Conservation (phyloP, 2,329 filamentous ascomycete species). For the Aspergillus pseudotamarii region DNA sequence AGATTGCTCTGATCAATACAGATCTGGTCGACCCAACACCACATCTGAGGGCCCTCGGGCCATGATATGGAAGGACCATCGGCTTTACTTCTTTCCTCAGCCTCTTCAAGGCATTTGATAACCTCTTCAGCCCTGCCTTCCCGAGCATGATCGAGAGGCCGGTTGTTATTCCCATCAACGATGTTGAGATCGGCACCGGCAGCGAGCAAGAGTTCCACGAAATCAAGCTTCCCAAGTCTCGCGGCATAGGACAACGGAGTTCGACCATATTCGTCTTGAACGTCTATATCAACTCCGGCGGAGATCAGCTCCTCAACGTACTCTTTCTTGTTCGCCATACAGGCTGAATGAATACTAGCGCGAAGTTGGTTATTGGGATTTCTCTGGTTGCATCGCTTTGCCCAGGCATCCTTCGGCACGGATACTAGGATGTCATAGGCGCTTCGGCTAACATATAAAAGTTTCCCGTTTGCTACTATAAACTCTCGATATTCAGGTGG, state of each 20-base stretch:
- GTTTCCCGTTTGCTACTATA: constrained; percentile 1
- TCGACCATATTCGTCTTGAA: not conserved
- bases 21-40: constrained; percentile 12
- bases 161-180: not conserved
- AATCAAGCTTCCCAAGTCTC: not conserved
- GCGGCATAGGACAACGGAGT: constrained; percentile 7
- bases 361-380: constrained; percentile 3
- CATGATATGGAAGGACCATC: not conserved
- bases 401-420: not conserved
- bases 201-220: constrained; percentile 3
- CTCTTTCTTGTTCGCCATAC: not conserved
- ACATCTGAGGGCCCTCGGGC: constrained; percentile 7
- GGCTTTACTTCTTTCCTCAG: not conserved
- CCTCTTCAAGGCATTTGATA: constrained; percentile 1
- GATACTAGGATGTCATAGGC: constrained; percentile 1
- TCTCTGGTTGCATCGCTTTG: constrained; percentile 1
- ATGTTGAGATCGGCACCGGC: constrained; percentile 3
- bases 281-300: constrained; percentile 1
- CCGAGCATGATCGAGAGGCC: not conserved
- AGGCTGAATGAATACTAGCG: constrained; percentile 2
- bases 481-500: not conserved
- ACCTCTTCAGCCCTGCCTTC: not conserved
- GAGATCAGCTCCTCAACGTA: not conserved
- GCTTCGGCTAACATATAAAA: not conserved
- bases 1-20: constrained; percentile 10